These are phyloP conservation scores for Solanum hybrid DNA, from an alignment of 305 asterid species.

Conservation along the genomic window DNA sequence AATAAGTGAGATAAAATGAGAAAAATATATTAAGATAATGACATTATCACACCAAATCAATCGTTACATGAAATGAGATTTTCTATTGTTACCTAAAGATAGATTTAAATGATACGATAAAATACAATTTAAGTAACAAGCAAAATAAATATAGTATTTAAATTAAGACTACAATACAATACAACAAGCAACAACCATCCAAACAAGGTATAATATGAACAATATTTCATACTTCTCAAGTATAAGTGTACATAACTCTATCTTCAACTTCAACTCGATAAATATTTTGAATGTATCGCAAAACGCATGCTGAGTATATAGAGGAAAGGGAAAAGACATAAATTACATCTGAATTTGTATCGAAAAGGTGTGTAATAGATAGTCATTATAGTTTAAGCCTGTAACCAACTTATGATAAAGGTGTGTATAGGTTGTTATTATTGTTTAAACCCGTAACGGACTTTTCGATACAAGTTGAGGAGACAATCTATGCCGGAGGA, in stretches of 20 bases:
- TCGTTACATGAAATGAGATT: background rate
- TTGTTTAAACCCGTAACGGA: too few relatives aligned
- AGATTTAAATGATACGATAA: too few relatives aligned
- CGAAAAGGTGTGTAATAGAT: too few relatives aligned
- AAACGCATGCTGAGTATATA: background rate
- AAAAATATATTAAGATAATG: background rate
- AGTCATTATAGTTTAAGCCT: too few relatives aligned
- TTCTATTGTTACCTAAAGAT: too few relatives aligned
- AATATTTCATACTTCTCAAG: background rate
- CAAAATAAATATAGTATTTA: background rate
- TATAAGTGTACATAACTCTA: background rate
- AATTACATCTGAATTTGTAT: too few relatives aligned
- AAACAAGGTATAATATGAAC: background rate
- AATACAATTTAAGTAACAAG: background rate
- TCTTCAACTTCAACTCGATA: background rate
- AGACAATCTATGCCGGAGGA: too few relatives aligned
- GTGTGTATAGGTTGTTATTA: too few relatives aligned
- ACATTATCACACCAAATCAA: background rate
- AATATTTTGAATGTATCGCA: background rate
- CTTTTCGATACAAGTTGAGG: too few relatives aligned
- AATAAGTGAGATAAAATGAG: background rate
- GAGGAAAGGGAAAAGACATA: background rate
- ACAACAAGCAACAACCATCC: background rate
- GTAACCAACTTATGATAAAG: too few relatives aligned
- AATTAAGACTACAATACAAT: background rate